Evolutionary conservation across 2,329 filamentous ascomycete genomes (phyloP).

Genomic region (Sclerotinia subarctica): DNA sequence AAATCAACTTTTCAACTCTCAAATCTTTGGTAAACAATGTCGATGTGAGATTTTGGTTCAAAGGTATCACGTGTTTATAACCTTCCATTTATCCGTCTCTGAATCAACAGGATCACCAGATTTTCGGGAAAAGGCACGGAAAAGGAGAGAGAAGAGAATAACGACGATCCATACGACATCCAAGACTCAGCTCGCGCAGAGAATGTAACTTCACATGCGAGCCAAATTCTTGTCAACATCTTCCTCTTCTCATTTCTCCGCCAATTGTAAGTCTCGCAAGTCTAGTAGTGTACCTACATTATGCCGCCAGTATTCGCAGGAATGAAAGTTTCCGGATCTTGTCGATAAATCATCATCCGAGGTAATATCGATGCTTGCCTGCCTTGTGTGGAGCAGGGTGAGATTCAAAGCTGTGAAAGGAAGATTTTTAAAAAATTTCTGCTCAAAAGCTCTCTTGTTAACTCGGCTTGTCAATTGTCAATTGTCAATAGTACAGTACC

Average conservation of each 20-base stretch:
- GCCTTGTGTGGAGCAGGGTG: background rate
- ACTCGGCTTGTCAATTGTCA: background rate
- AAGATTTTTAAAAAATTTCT: background rate
- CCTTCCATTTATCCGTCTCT: background rate
- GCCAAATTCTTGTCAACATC: background rate
- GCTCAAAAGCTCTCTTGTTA: background rate
- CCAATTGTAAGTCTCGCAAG: background rate
- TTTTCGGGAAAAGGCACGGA: background rate
- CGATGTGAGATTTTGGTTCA: background rate
- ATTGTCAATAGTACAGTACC: background rate
- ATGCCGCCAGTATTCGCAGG: background rate
- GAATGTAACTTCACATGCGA: background rate
- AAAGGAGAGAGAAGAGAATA: background rate
- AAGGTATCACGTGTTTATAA: background rate
- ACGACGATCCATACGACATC: background rate
- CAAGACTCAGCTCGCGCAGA: background rate
- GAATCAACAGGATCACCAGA: background rate
- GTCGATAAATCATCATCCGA: slow-evolving; percentile 2
- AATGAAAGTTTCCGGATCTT: slow-evolving; percentile 2
- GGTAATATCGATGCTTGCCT: background rate
- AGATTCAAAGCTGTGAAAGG: background rate
- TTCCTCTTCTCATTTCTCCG: background rate
- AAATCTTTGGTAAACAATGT: background rate
- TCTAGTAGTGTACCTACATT: no score
- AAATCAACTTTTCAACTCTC: background rate